Conservation (phyloP, 2,329 filamentous ascomycete genomes). For the Pseudocercospora fuligena region DNA sequence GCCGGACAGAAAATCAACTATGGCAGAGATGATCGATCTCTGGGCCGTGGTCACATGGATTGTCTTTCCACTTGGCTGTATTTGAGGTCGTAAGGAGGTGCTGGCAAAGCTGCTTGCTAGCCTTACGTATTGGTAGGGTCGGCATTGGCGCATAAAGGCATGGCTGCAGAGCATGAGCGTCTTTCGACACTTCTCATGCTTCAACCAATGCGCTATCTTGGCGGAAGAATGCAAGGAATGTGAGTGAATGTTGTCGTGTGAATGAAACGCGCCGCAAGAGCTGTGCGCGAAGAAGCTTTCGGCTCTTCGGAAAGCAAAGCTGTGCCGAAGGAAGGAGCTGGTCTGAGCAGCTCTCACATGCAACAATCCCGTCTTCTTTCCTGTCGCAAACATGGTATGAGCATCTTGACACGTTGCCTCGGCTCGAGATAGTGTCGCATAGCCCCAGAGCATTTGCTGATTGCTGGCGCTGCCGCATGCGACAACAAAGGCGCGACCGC, state of each 20-base stretch:
- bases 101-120: conserved; percentile 11
- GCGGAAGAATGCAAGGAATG: conserved; percentile 9
- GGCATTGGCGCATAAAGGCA: conserved; percentile 16
- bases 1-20: neutral
- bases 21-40: neutral
- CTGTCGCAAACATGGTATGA: conserved; percentile 4
- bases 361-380: neutral
- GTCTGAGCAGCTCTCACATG: neutral
- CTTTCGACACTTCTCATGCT: conserved; percentile 24
- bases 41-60: neutral
- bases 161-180: conserved; percentile 28
- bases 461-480: neutral
- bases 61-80: neutral
- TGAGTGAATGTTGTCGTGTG: conserved; percentile 8
- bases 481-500: conserved; percentile 6
- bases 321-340: conserved; percentile 2
- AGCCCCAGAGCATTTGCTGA: neutral
- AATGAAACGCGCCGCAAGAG: conserved; percentile 1
- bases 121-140: conserved; percentile 10
- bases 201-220: conserved; percentile 21
- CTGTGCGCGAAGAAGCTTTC: conserved; percentile 3
- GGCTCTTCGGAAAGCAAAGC: neutral
- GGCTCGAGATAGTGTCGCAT: neutral
- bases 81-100: conserved; percentile 1
- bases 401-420: neutral